Conservation (phyloP, 805 yeast genomes). For the Komagataella mondaviorum region DNA sequence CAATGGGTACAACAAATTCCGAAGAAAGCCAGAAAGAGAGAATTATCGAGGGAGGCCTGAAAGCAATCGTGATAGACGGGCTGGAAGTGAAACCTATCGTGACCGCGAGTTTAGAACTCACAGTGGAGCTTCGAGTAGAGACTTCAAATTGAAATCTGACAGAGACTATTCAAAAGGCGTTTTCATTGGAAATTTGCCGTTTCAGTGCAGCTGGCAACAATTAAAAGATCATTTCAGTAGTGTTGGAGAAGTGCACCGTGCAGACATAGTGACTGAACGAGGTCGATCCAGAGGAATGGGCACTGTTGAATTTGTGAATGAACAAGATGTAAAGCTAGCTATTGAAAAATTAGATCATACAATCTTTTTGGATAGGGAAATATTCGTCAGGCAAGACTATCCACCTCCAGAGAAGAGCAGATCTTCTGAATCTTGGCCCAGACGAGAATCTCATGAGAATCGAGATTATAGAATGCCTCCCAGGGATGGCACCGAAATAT, state of each 20-base stretch:
- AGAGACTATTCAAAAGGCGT: conserved; percentile 56
- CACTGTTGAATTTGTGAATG: conserved; percentile 67
- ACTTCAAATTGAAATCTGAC: conserved; percentile 3
- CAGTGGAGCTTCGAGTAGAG: conserved; percentile 14
- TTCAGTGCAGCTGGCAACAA: conserved; percentile 43
- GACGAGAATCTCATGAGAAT: conserved; percentile 5
- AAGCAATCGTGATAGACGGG: conserved; percentile 13
- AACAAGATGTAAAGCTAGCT: conserved; percentile 58
- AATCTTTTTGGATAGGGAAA: conserved; percentile 56
- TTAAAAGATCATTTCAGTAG: conserved; percentile 45
- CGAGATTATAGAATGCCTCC: conserved; percentile 6
- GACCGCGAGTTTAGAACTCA: conserved; percentile 9
- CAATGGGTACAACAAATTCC: background rate
- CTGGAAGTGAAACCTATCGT: conserved; percentile 10
- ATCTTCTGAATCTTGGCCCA: conserved; percentile 3
- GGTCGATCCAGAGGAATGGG: conserved; percentile 87
- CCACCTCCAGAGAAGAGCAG: conserved; percentile 53
- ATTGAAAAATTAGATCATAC: conserved; percentile 57
- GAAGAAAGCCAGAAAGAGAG: background rate
- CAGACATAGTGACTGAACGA: conserved; percentile 68
- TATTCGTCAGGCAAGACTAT: conserved; percentile 83
- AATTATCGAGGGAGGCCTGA: conserved; percentile 17
- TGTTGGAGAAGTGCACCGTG: conserved; percentile 57
- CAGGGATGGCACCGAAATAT: conserved; percentile 37
- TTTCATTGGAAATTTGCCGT: conserved; percentile 66